Conservation (phyloP, 2,329 filamentous ascomycete genomes). For the Pseudogymnoascus sp. region DNA sequence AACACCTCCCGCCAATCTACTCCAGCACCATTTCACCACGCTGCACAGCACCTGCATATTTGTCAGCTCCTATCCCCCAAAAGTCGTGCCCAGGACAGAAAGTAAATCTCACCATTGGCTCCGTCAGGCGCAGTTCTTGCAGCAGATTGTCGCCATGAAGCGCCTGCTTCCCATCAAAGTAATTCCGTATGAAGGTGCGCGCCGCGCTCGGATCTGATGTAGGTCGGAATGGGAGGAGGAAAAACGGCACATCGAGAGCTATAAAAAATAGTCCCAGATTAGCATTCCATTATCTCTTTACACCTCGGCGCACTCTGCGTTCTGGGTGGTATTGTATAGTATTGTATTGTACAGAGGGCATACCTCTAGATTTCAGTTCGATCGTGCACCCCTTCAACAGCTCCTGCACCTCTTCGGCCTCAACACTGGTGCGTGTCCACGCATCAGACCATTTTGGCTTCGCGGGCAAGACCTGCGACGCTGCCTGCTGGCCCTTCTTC, state of each 20-base stretch:
- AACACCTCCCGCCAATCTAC: slow-evolving; percentile 78
- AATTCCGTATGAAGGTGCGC: slow-evolving; percentile 86
- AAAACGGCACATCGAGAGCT: slow-evolving; percentile 87
- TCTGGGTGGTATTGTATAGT: neutral
- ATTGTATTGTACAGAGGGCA: slow-evolving; percentile 22
- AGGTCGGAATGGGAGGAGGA: slow-evolving; percentile 89
- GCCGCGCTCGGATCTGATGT: slow-evolving; percentile 87
- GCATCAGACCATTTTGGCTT: slow-evolving; percentile 84
- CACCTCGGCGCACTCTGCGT: neutral
- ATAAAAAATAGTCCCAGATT: slow-evolving; percentile 13
- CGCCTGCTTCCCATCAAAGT: slow-evolving; percentile 65
- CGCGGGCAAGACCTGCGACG: slow-evolving; percentile 47
- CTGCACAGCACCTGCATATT: slow-evolving; percentile 71
- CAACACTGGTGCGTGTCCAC: slow-evolving; percentile 74
- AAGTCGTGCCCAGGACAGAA: slow-evolving; percentile 10
- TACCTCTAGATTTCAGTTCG: slow-evolving; percentile 93
- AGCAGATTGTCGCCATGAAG: slow-evolving; percentile 63
- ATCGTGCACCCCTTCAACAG: slow-evolving; percentile 76
- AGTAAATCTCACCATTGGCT: slow-evolving; percentile 69
- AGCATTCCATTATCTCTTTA: neutral
- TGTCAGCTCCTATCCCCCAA: slow-evolving; percentile 21
- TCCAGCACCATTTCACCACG: slow-evolving; percentile 98
- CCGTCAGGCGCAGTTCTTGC: slow-evolving; percentile 85
- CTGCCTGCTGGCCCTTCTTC: slow-evolving; percentile 57
- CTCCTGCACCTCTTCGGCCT: slow-evolving; percentile 86